phyloP scores from a whole-genome alignment of 768 basidiomycete genomes.

The Podaxis sp. region DNA sequence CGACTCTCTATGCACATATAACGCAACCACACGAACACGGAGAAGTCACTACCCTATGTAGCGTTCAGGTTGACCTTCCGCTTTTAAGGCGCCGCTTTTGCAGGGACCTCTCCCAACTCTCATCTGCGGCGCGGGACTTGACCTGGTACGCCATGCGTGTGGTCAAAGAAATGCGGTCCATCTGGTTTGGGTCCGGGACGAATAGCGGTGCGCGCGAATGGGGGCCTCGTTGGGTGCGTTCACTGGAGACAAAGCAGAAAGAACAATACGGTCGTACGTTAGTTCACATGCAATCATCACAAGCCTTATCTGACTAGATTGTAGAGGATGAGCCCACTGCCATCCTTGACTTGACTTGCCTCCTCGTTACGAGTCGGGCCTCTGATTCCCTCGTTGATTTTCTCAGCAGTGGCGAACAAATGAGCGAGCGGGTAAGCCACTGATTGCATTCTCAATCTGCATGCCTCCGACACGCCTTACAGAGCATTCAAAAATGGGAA shows the following conservation, averaged over 20 bases:
- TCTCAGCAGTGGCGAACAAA: constrained; percentile 74
- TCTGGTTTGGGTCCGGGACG: constrained; percentile 73
- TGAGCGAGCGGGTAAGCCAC: constrained; percentile 71
- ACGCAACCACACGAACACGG: constrained; percentile 36
- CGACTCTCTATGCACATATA: constrained; percentile 28
- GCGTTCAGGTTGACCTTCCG: constrained; percentile 46
- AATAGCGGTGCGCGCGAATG: constrained; percentile 67
- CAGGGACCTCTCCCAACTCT: constrained; percentile 70
- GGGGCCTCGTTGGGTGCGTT: constrained; percentile 71
- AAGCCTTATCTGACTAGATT: constrained; percentile 17
- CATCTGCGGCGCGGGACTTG: constrained; percentile 69
- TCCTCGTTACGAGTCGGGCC: constrained; percentile 71
- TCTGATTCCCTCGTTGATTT: constrained; percentile 74
- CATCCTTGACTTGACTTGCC: constrained; percentile 67
- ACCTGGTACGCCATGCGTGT: constrained; percentile 71
- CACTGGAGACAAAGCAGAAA: constrained; percentile 62
- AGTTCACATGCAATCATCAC: constrained; percentile 10
- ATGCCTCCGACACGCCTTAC: constrained; percentile 23
- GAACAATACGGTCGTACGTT: constrained; percentile 66
- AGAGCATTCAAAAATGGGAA: constrained; percentile 88
- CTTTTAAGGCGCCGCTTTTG: constrained; percentile 54
- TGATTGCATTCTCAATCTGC: constrained; percentile 14
- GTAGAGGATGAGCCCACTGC: constrained; percentile 62
- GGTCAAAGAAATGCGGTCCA: constrained; percentile 67
- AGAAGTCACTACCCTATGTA: constrained; percentile 4